A percentile compares a stretch with the other conserved stretches of the same genome.
These are phyloP conservation scores for Pseudozyma tsukubaensis DNA, from an alignment of 1,284 basidiomycete genomes.

Conservation along the genomic window DNA sequence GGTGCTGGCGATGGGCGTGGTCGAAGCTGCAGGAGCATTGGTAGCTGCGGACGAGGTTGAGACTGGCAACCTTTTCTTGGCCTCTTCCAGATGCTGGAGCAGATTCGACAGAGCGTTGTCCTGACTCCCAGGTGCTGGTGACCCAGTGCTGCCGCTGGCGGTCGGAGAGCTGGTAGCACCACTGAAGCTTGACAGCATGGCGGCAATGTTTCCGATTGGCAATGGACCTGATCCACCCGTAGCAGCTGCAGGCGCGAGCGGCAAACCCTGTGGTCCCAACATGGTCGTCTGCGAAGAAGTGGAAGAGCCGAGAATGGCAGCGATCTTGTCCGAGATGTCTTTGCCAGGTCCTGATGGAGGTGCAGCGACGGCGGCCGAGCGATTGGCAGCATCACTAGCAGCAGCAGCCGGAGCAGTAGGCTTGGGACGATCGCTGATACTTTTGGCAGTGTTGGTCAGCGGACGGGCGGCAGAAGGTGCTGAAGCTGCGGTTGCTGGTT, in stretches of 20 bases:
- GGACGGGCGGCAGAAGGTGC: slow-evolving; percentile 8
- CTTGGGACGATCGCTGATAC: not conserved
- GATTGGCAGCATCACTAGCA: slow-evolving; percentile 2
- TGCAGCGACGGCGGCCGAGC: slow-evolving; percentile 9
- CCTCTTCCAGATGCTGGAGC: slow-evolving; percentile 45
- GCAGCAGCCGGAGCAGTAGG: not conserved
- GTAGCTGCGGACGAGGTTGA: slow-evolving; percentile 9
- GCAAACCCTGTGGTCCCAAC: slow-evolving; percentile 46
- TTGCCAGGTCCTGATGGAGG: slow-evolving; percentile 17
- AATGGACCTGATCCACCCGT: slow-evolving; percentile 6
- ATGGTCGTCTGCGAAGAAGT: slow-evolving; percentile 37
- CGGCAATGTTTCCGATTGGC: slow-evolving; percentile 44
- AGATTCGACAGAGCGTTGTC: slow-evolving; percentile 27
- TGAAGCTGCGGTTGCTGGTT: too few species aligned
- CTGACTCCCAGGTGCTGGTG: slow-evolving; percentile 15
- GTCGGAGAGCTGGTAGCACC: slow-evolving; percentile 7
- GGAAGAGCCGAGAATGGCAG: slow-evolving; percentile 42
- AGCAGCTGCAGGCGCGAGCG: slow-evolving; percentile 37
- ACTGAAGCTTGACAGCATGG: slow-evolving; percentile 36
- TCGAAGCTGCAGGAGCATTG: not conserved
- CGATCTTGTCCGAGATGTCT: slow-evolving; percentile 47
- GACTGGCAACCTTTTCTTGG: slow-evolving; percentile 25
- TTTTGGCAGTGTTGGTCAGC: too few species aligned
- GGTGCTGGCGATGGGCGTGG: slow-evolving; percentile 1
- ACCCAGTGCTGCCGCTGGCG: slow-evolving; percentile 1